Percentiles rank a stretch among this genome's conserved stretches.
Conservation (phyloP, 257 asterid species). For the Jaltomata sinuosa region DNA sequence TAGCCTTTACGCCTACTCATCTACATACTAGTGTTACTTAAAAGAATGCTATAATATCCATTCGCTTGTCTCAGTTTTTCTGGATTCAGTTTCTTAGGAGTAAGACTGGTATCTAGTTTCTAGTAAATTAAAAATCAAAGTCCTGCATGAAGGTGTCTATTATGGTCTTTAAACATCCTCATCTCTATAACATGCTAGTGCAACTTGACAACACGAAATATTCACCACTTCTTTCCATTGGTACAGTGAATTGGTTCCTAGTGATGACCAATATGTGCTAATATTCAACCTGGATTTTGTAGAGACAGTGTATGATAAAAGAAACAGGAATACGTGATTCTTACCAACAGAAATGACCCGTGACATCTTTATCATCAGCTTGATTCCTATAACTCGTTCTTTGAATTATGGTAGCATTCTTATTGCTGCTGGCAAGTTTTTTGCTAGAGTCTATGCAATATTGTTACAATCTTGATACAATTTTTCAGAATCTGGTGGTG, state of each 20-base stretch:
- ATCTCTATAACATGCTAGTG: background rate
- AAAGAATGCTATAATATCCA: background rate
- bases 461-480: background rate
- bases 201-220: background rate
- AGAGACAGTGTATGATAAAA: background rate
- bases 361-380: background rate
- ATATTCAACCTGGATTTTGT: background rate
- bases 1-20: background rate
- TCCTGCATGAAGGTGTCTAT: background rate
- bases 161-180: background rate
- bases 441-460: background rate
- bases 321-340: background rate
- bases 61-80: background rate
- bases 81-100: background rate
- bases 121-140: background rate
- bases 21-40: background rate
- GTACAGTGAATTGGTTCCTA: background rate
- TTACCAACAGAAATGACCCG: background rate
- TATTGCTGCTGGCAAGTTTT: background rate
- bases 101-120: background rate
- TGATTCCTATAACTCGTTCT: background rate
- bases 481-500: background rate
- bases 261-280: background rate
- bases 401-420: background rate
- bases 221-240: background rate